Evolutionary conservation across 2,329 filamentous ascomycete genomes (phyloP).

Genomic region (Didymella glomerata): DNA sequence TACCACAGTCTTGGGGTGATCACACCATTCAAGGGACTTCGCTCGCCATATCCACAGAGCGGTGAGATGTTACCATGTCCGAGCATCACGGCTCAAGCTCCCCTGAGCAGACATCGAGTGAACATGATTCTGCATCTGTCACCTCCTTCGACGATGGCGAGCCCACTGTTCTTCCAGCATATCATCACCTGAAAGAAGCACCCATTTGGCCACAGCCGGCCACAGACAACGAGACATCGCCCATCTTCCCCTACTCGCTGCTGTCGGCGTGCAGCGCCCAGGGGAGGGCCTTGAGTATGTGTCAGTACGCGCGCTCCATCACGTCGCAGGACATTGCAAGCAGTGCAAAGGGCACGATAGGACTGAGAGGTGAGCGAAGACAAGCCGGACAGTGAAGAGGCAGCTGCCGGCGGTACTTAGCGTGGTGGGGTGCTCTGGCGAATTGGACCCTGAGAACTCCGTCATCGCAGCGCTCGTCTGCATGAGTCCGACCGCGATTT

Average conservation of each 20-base stretch:
- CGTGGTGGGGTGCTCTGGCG: conserved; percentile 13
- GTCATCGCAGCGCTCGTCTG: conserved; percentile 32
- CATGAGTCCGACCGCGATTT: conserved; percentile 13
- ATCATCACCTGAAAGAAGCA: conserved; percentile 11
- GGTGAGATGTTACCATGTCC: conserved; percentile 31
- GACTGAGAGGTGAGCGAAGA: conserved; percentile 27
- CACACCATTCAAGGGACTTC: conserved; percentile 24
- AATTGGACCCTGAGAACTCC: conserved; percentile 30
- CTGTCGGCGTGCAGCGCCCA: conserved; percentile 41
- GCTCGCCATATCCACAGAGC: conserved; percentile 33
- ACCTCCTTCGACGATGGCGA: conserved; percentile 22
- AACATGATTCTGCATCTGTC: conserved; percentile 30
- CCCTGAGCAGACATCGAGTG: conserved; percentile 23
- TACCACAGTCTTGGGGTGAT: conserved; percentile 1
- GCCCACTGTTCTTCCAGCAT: not conserved
- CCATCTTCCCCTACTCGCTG: conserved; percentile 37
- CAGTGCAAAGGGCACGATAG: conserved; percentile 13
- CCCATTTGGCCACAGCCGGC: conserved; percentile 4
- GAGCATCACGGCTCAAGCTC: conserved; percentile 28
- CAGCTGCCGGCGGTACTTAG: conserved; percentile 13
- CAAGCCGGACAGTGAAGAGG: conserved; percentile 2
- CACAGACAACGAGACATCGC: conserved; percentile 1
- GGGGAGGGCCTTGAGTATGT: conserved; percentile 38
- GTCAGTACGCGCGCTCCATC: conserved; percentile 39
- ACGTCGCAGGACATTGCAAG: conserved; percentile 35